Conservation (phyloP, 163 green algal genomes). For the Picocystis sp. region DNA sequence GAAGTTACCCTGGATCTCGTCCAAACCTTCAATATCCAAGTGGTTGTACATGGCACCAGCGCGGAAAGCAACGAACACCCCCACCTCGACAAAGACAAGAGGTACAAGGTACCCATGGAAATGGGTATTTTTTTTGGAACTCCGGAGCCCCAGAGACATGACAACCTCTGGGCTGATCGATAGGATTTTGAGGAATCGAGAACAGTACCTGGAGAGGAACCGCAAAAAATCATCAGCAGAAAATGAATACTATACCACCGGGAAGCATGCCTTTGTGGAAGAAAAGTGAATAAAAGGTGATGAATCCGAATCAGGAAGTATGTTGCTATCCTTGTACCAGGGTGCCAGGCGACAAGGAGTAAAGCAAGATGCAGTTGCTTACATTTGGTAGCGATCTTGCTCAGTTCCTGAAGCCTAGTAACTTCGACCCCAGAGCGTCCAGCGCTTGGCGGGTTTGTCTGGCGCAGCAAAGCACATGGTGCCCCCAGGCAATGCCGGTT, state of each 20-base stretch:
- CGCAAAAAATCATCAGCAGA: constrained; percentile 56
- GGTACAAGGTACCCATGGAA: not conserved
- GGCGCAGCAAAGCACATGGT: constrained; percentile 74
- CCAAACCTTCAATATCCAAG: constrained; percentile 85
- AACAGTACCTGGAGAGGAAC: constrained; percentile 62
- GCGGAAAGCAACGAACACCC: constrained; percentile 40
- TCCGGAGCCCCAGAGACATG: constrained; percentile 40
- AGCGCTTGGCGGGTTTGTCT: constrained; percentile 90
- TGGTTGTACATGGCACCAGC: constrained; percentile 66
- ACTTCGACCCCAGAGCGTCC: constrained; percentile 76
- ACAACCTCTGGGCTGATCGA: constrained; percentile 74
- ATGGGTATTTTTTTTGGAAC: constrained; percentile 21
- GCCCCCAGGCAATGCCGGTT: constrained; percentile 58
- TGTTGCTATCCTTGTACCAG: too few relatives aligned
- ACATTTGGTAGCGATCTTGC: too few relatives aligned
- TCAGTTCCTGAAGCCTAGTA: constrained; percentile 40
- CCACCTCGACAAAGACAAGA: not conserved
- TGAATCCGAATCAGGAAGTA: too few relatives aligned
- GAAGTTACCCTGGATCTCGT: constrained; percentile 70
- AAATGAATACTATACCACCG: constrained; percentile 30
- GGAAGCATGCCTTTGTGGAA: too few relatives aligned
- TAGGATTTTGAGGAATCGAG: constrained; percentile 78
- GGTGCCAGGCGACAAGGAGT: too few relatives aligned
- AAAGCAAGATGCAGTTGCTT: too few relatives aligned
- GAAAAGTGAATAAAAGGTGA: too few relatives aligned